Evolutionary conservation across 805 yeast genomes (phyloP).

Genomic region (Kazachstania taianensis): DNA sequence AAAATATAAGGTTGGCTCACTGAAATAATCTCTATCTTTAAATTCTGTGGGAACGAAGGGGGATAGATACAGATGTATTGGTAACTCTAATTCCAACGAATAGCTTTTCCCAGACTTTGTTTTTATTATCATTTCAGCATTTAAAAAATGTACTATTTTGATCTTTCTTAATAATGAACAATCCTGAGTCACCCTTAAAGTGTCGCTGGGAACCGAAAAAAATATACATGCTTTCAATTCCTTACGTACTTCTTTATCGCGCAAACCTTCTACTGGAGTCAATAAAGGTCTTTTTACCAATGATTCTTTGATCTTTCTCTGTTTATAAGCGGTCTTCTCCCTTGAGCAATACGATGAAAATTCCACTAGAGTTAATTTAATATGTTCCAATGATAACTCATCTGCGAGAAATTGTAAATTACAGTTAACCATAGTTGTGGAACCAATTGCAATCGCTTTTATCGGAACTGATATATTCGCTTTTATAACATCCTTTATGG

Average conservation of each 20-base stretch:
- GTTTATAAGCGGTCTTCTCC: constrained; percentile 51
- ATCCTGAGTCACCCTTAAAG: constrained; percentile 78
- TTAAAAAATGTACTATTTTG: constrained; percentile 81
- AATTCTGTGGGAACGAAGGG: constrained; percentile 66
- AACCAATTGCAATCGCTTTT: constrained; percentile 85
- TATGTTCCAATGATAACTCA: constrained; percentile 69
- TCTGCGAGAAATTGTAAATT: constrained; percentile 70
- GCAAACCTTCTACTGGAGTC: constrained; percentile 21
- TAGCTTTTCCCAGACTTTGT: constrained; percentile 92
- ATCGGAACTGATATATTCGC: constrained; percentile 79
- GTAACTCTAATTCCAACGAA: constrained; percentile 83
- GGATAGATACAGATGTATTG: constrained; percentile 62
- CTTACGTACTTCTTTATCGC: constrained; percentile 33
- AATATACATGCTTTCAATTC: constrained; percentile 64
- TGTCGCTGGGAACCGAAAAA: constrained; percentile 59
- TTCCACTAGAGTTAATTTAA: constrained; percentile 61
- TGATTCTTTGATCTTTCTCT: constrained; percentile 49
- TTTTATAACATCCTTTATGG: constrained; percentile 92
- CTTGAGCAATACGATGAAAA: constrained; percentile 51
- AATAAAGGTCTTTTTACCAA: constrained; percentile 34
- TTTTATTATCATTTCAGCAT: constrained; percentile 64
- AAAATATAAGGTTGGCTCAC: neutral
- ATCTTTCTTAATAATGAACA: constrained; percentile 59
- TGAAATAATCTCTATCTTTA: constrained; percentile 7
- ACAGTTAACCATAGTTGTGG: constrained; percentile 58